Percentiles rank a stretch among this genome's conserved stretches.
Evolutionary conservation across 2,329 filamentous ascomycete species (phyloP).

Genomic region (Cercospora berteroae): DNA sequence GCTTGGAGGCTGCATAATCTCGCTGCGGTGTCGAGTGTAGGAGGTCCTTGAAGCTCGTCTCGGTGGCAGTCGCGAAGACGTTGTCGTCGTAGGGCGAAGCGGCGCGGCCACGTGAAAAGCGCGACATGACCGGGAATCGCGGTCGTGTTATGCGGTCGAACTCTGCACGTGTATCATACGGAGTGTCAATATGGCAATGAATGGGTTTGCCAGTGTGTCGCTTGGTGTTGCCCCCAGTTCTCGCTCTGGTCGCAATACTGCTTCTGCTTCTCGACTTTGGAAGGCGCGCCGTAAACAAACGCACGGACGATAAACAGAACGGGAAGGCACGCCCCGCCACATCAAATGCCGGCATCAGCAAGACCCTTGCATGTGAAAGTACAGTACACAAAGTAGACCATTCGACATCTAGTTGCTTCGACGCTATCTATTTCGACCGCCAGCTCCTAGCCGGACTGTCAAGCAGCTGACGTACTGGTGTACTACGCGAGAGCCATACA

Average conservation of each 20-base stretch:
- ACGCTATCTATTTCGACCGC: neutral
- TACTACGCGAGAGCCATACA: neutral
- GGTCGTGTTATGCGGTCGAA: neutral
- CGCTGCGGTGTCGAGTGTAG: constrained; percentile 28
- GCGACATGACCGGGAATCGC: constrained; percentile 10
- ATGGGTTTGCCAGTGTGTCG: neutral
- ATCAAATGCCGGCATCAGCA: neutral
- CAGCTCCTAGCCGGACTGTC: neutral
- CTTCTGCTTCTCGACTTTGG: neutral
- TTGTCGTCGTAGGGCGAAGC: constrained; percentile 17
- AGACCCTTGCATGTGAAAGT: neutral
- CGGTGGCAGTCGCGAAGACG: constrained; percentile 24
- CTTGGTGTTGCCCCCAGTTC: neutral
- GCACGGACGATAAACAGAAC: neutral
- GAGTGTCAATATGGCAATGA: neutral
- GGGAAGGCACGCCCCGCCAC: neutral
- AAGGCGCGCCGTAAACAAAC: neutral
- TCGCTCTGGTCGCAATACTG: neutral
- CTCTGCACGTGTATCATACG: neutral
- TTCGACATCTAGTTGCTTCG: neutral
- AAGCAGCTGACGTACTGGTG: too few relatives aligned
- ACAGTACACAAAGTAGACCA: neutral
- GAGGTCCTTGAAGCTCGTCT: constrained; percentile 25
- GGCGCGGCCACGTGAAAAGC: constrained; percentile 12
- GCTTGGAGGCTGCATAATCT: neutral